A percentile compares a stretch with the other conserved stretches of the same genome.
Evolutionary conservation across 179 eudicot genomes (phyloP).

Genomic region (Heliamphora pulchella): DNA sequence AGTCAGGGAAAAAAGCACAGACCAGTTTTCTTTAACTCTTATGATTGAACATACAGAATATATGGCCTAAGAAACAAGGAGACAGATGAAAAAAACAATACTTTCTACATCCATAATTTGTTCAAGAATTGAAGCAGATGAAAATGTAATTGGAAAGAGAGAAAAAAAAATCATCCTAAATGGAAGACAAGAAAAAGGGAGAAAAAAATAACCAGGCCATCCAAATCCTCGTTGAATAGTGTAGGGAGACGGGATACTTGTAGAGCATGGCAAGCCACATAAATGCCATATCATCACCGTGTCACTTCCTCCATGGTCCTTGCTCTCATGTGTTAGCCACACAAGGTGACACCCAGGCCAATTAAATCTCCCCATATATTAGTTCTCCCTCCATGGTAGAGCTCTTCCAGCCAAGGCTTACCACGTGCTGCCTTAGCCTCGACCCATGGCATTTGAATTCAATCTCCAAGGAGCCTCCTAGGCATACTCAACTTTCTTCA

Average conservation of each 20-base stretch:
- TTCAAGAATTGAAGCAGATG: background rate
- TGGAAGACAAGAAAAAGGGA: background rate
- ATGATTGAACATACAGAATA: background rate
- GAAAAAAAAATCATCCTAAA: background rate
- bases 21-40: background rate
- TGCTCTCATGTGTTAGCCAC: too few species aligned
- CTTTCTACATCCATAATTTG: background rate
- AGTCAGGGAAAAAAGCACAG: constrained; percentile 9
- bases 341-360: too few species aligned
- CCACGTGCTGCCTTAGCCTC: too few species aligned
- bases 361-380: background rate
- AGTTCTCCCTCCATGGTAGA: background rate
- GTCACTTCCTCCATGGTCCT: too few species aligned
- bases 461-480: background rate
- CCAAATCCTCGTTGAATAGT: background rate
- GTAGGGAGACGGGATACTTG: background rate
- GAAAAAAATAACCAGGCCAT: background rate
- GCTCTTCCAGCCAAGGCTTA: background rate
- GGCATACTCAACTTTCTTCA: background rate
- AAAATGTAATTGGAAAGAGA: background rate
- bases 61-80: background rate
- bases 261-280: background rate
- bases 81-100: background rate
- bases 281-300: background rate
- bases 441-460: too few species aligned